Evolutionary conservation across 805 yeast genomes (phyloP), one percentile per base, ranked within the genome.

Genomic region (Vanderwaltozyma polyspora): DNA sequence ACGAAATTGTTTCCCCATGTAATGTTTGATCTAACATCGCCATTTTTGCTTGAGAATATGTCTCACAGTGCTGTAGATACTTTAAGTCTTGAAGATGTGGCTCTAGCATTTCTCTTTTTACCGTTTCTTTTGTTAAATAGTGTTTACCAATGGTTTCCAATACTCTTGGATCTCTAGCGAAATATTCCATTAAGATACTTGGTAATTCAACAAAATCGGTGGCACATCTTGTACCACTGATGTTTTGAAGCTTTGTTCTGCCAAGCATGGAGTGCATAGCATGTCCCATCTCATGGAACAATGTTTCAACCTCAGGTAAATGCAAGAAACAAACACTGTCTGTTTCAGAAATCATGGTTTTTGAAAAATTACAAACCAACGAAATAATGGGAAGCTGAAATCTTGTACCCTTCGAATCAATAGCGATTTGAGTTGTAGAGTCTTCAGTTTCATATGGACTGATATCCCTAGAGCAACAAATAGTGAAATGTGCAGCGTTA

Each of bases 201-300:
- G 98, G 98, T 29, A 91, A 62, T 57, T 91, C 98, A 13, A 91
- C 98, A 61, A 91, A 91, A 56, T 91, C 98, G 0, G 97, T 84
- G 4, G 84, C 81, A 55, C 97, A 89, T 39, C 98, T 68, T 0
- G 98, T 91, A 3, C 98, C 98, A 23, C 93, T 78, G 7, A 89
- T 79, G 54, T 86, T 91, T 54, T 91, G 98, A 34, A 89, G 61
- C 28, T 78, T 68, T 0, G 98, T 91, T 41, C 89, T 70, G 0
- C 97, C 98, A 15, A 91, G 62, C 95, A 91, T 89, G 3, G 96
- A 84, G 56, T 91, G 98, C 74, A 91, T 81, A 1, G 97, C 97
- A 58, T 91, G 98, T 1, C 98, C 98, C 95, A 91, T 86, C 59
- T 91, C 98, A 59, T 91, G 98, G 63, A 91, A 91, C 14, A 91